Evolutionary conservation across 2,329 filamentous ascomycete genomes (phyloP), one percentile per base, ranked within the genome.

Genomic region (Diaporthe sp.): DNA sequence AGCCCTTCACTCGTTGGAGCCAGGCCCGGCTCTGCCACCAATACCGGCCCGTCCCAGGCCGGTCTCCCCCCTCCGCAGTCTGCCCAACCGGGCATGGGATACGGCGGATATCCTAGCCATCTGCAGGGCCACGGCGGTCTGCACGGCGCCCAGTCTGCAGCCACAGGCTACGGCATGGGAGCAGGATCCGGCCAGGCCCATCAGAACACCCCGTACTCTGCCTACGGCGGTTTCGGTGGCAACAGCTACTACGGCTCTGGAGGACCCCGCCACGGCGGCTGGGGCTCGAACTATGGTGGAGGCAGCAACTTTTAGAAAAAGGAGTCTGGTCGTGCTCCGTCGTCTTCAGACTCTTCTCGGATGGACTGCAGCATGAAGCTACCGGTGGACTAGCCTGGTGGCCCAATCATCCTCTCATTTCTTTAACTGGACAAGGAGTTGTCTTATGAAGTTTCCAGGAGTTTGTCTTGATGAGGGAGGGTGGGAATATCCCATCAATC

Each of bases 21-120:
- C 34, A 89, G 90, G 22, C 90, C 90, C 9, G 90, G 90, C 61
- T 92, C 90, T 44, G 90, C 90, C 17, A 86, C 89, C 9, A 91
- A 90, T 82, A 88, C 86, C 72, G 86, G 85, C 3, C 85, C 89
- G 5, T 85, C 88, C 58, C 88, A 90, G 82, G 82, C 85, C 55
- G 89, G 90, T 39, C 87, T 91, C 15, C 90, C 90, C 3, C 89
- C 90, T 39, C 84, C 86, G 34, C 89, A 90, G 78, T 88, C 90
- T 57, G 85, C 83, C 78, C 89, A 88, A 76, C 89, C 90, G 82
- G 83, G 84, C 19, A 89, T 90, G 84, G 87, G 87, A 71, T 92
- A 91, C 79, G 87, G 86, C 67, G 88, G 86, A 72, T 92, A 91
- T 80, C 89, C 88, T 13, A 88, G 85, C 80, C 89, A 91, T 79